These are phyloP conservation scores for Dianthus caryophyllus DNA, from an alignment of 148 eudicot genomes.

Conservation along the genomic window DNA sequence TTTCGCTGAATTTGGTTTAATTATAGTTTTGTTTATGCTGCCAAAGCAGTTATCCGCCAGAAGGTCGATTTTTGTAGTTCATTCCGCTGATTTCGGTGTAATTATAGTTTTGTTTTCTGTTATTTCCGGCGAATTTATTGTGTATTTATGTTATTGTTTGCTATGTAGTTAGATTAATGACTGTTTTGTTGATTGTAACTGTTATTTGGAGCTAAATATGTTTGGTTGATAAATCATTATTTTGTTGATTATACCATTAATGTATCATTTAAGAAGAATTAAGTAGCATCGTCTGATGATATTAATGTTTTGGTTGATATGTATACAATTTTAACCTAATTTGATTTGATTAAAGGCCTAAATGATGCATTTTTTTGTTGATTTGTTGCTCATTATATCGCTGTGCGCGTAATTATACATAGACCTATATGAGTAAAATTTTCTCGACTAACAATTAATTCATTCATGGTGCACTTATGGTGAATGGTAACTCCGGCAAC, in stretches of 20 bases:
- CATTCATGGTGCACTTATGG: neutral
- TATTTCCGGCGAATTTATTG: too few species aligned
- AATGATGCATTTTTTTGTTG: neutral
- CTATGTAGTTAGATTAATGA: neutral
- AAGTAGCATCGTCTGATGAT: neutral
- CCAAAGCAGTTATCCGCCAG: conserved; percentile 31
- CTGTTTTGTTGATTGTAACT: neutral
- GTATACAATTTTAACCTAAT: neutral
- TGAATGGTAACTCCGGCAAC: neutral
- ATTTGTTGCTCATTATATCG: neutral
- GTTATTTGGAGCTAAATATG: too few species aligned
- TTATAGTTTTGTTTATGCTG: too few species aligned
- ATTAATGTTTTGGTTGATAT: neutral
- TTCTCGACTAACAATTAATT: neutral
- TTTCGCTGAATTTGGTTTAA: too few species aligned
- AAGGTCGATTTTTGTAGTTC: conserved; percentile 23
- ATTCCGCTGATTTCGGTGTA: neutral
- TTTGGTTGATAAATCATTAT: too few species aligned
- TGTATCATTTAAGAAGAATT: too few species aligned
- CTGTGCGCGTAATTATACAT: neutral
- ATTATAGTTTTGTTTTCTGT: neutral
- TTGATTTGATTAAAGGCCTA: neutral
- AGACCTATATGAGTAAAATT: neutral
- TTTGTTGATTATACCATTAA: too few species aligned
- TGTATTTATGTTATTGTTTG: neutral